phyloP scores from a whole-genome alignment of 768 basidiomycete genomes.

The Boletus vermiculosoides region DNA sequence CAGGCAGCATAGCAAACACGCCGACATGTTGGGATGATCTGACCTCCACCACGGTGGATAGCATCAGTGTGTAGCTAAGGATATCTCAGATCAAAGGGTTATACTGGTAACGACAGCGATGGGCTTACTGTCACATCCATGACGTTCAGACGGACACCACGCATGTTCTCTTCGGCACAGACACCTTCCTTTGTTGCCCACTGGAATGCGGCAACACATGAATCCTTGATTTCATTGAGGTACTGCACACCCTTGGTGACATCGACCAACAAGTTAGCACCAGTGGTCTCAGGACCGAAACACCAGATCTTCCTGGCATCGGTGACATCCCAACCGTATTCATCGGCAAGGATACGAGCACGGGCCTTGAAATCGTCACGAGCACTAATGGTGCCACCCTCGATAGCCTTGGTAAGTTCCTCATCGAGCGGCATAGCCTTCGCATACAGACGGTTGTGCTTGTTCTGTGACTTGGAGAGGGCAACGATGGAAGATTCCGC shows the following conservation, averaged over 20 bases:
- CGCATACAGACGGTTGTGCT: conserved; percentile 97
- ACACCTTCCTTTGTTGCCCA: conserved; percentile 99
- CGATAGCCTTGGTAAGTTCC: conserved; percentile 91
- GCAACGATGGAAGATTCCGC: conserved; percentile 94
- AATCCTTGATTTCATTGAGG: conserved; percentile 99
- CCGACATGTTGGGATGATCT: conserved; percentile 96
- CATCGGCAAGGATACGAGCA: conserved; percentile 94
- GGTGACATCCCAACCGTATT: conserved; percentile 97
- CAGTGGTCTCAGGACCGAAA: conserved; percentile 98
- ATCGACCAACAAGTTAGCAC: conserved; percentile 95
- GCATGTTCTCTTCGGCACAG: conserved; percentile 96
- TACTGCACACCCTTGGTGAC: conserved; percentile 99
- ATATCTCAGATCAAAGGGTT: background rate
- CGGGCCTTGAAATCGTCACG: conserved; percentile 98
- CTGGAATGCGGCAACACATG: conserved; percentile 98
- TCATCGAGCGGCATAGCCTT: conserved; percentile 94
- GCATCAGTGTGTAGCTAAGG: conserved; percentile 92
- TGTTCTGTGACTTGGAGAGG: conserved; percentile 99
- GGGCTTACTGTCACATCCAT: conserved; percentile 86
- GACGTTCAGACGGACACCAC: conserved; percentile 94
- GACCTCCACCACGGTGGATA: conserved; percentile 98
- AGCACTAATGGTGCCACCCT: conserved; percentile 76
- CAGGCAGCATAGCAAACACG: conserved; percentile 96
- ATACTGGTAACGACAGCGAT: background rate
- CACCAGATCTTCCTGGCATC: conserved; percentile 99